Percentiles rank a stretch among this genome's conserved stretches.
Conservation (phyloP, 106 monocot genomes). For the Dioscorea alata region DNA sequence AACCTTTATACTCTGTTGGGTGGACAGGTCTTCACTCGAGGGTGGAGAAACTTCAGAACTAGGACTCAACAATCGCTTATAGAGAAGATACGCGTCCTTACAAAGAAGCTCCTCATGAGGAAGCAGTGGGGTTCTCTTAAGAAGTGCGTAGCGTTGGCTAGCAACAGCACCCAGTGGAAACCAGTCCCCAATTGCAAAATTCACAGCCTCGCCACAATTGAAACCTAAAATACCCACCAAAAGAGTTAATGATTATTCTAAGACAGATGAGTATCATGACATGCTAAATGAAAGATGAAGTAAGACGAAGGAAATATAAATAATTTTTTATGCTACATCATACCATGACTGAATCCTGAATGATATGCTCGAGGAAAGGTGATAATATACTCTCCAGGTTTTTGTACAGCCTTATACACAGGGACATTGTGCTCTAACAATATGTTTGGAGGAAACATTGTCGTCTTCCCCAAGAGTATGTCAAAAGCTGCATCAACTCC, state of each 20-base stretch:
- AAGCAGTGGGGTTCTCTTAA: constrained; percentile 66
- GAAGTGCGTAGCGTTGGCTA: constrained; percentile 70
- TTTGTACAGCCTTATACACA: constrained; percentile 90
- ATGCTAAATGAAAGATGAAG: too few relatives aligned
- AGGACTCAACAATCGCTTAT: constrained; percentile 7
- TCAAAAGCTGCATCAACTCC: constrained; percentile 80
- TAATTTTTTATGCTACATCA: too few relatives aligned
- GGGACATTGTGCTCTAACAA: constrained; percentile 80
- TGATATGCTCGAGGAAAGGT: constrained; percentile 97
- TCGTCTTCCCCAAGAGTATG: constrained; percentile 83
- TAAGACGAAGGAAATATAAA: too few relatives aligned
- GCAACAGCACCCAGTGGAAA: constrained; percentile 75
- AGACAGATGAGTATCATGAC: too few relatives aligned
- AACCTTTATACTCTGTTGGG: constrained; percentile 29
- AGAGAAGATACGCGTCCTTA: constrained; percentile 69
- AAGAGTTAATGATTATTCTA: too few relatives aligned
- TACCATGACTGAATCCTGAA: constrained; percentile 96
- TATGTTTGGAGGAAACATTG: constrained; percentile 89
- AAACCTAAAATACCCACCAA: constrained; percentile 48
- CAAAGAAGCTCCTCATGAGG: constrained; percentile 92
- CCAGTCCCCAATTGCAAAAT: constrained; percentile 96
- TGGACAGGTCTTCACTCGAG: constrained; percentile 23
- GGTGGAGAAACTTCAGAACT: constrained; percentile 4
- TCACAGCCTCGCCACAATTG: constrained; percentile 98
- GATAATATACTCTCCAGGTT: constrained; percentile 84